Base-by-base conservation (phyloP, 176 grass and related monocot genomes). In the Zoysia pacifica region DNA sequence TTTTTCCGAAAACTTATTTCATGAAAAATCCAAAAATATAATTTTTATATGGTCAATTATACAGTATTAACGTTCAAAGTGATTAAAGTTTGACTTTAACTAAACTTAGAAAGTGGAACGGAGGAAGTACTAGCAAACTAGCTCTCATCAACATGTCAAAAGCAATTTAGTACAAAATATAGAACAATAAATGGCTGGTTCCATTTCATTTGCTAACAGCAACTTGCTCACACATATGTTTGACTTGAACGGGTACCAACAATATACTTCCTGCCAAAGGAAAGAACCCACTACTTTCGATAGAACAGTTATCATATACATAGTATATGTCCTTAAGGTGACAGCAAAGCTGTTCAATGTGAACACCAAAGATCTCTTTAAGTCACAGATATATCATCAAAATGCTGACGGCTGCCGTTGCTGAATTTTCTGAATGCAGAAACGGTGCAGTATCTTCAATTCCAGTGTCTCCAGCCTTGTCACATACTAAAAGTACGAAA, bases 251-350 rank as follows among this genome's bases (percentile, higher is more conserved):
- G 49, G 35, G 15, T 14, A 66, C 45, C 50, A 83, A 66, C 28
- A 73, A 78, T 78, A 62, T 28, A 28, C 62, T 79, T 79, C n/a
- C 52, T 5, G 14, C 50, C 2, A 14, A 73, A 67, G 67, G 37
- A 52, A 82, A 67, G 43, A 16, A 64, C 6, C 9, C 12, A 49
- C 20, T 78, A 66, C 69, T 74, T 56, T 13, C 3, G 36, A 49
- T 58, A 73, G 16, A 78, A 72, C 16, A 60, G 16, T 44, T 78
- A 36, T 48, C 62, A 73, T 10, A 36, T 83, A 54, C 51, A 68
- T 78, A 15, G 13, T 28, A 85, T 28, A 77, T 12, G 58, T 28
- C 28, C 61, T 76, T 81, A 37, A 28, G 18, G 11, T 66, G 12
- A 50, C 56, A 76, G 66, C 86, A 76, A 58, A 59, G n/a, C 37